Evolutionary conservation across 371 early-diverging fungal genomes (phyloP).

Genomic region (Globomyces sp.): DNA sequence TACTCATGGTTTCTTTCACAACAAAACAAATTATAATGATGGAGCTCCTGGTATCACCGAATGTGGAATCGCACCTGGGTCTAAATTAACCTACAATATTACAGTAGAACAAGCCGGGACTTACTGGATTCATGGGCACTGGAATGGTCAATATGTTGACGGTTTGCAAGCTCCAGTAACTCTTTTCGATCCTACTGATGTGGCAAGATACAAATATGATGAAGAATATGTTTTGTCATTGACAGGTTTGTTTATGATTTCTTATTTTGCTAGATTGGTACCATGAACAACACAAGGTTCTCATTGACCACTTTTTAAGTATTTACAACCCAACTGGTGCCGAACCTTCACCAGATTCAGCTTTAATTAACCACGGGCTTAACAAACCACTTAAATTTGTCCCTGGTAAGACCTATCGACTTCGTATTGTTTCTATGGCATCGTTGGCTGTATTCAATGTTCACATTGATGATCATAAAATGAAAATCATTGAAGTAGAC

Average conservation of each 20-base stretch:
- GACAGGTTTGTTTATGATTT: constrained; percentile 36
- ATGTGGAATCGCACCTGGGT: constrained; percentile 29
- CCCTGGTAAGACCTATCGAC: constrained; percentile 79
- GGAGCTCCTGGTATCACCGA: constrained; percentile 21
- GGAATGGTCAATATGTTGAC: constrained; percentile 73
- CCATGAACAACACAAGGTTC: constrained; percentile 48
- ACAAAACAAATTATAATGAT: constrained; percentile 53
- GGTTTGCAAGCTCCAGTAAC: constrained; percentile 76
- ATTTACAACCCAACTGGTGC: constrained; percentile 63
- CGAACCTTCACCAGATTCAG: constrained; percentile 60
- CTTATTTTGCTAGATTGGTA: constrained; percentile 54
- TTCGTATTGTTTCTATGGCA: constrained; percentile 77
- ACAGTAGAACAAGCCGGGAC: constrained; percentile 62
- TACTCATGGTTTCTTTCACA: constrained; percentile 66
- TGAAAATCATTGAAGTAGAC: constrained; percentile 80
- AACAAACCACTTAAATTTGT: constrained; percentile 50
- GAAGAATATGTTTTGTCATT: constrained; percentile 58
- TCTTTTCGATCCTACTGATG: constrained; percentile 60
- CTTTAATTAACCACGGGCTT: constrained; percentile 24
- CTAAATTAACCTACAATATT: constrained; percentile 61
- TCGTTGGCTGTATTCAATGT: constrained; percentile 72
- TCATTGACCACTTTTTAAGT: constrained; percentile 49
- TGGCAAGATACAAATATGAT: constrained; percentile 54
- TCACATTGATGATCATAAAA: constrained; percentile 73
- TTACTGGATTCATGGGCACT: constrained; percentile 72